Conservation (phyloP, 495 filamentous ascomycete genomes). For the Penicillium robsamsonii region DNA sequence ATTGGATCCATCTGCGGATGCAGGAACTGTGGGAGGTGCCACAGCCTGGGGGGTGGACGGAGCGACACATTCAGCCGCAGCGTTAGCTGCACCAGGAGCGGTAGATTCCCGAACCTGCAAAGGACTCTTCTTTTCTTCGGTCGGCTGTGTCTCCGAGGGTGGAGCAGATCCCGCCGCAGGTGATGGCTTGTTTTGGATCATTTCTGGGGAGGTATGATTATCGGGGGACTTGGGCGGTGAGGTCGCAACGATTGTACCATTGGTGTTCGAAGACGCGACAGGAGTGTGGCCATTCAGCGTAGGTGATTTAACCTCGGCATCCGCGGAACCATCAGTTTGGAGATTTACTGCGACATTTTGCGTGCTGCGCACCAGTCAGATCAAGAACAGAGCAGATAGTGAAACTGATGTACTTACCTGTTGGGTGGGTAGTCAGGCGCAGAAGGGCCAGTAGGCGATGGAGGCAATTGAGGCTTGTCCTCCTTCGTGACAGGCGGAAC, state of each 20-base stretch:
- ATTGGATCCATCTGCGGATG: conserved; percentile 8
- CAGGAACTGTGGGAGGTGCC: neutral
- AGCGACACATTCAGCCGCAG: neutral
- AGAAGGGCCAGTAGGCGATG: conserved; percentile 39
- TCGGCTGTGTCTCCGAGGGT: conserved; percentile 14
- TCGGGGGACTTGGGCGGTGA: conserved; percentile 40
- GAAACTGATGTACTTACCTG: conserved; percentile 28
- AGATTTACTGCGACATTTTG: conserved; percentile 19
- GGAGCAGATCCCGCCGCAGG: conserved; percentile 7
- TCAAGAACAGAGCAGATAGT: conserved; percentile 6
- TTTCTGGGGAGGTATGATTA: conserved; percentile 10
- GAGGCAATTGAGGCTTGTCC: conserved; percentile 48
- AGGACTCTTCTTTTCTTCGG: conserved; percentile 3
- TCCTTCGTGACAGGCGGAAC: conserved; percentile 40
- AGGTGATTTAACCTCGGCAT: conserved; percentile 18
- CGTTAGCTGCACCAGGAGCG: neutral
- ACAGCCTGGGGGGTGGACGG: neutral
- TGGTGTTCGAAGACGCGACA: conserved; percentile 23
- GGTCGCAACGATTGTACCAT: conserved; percentile 31
- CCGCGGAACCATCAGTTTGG: conserved; percentile 19
- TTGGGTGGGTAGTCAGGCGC: conserved; percentile 29
- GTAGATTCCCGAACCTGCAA: neutral
- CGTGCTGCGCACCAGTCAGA: neutral
- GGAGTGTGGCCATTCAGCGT: conserved; percentile 34
- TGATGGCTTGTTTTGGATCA: conserved; percentile 3